Conservation (phyloP, 129 eudicot species). For the Chrysanthemum seticuspe region DNA sequence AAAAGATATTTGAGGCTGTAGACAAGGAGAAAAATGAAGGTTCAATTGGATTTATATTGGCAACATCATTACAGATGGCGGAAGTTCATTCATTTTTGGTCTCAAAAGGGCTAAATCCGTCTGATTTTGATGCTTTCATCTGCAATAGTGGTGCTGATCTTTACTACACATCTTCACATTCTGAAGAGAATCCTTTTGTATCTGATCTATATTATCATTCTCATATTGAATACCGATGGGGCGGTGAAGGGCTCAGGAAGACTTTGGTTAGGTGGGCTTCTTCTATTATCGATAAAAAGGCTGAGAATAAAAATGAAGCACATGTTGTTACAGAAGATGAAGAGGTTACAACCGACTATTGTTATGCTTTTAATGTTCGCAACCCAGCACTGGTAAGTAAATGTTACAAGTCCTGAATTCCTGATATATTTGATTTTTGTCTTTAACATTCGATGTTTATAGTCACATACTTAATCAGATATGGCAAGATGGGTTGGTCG, state of each 20-base stretch:
- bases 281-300: conserved; percentile 54
- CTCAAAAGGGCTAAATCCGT: conserved; percentile 64
- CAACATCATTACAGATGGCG: conserved; percentile 80
- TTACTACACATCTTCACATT: conserved; percentile 67
- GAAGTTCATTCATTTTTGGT: conserved; percentile 68
- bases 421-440: no score
- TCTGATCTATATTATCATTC: conserved; percentile 89
- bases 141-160: conserved; percentile 98
- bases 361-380: conserved; percentile 85
- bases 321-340: conserved; percentile 83
- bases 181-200: conserved; percentile 78
- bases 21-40: conserved; percentile 74
- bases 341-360: conserved; percentile 75
- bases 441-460: no score
- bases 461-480: not conserved
- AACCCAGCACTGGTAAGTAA: conserved; percentile 68
- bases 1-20: conserved; percentile 67
- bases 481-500: not conserved
- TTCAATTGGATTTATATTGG: conserved; percentile 75
- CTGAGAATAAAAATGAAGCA: conserved; percentile 45
- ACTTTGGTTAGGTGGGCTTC: conserved; percentile 90
- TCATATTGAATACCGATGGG: conserved; percentile 97
- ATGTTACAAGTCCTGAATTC: no score
- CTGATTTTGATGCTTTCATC: conserved; percentile 92
- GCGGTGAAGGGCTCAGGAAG: conserved; percentile 97